Base-by-base conservation (phyloP, 352 stramenopile species). In the Pythium myriotylum region DNA sequence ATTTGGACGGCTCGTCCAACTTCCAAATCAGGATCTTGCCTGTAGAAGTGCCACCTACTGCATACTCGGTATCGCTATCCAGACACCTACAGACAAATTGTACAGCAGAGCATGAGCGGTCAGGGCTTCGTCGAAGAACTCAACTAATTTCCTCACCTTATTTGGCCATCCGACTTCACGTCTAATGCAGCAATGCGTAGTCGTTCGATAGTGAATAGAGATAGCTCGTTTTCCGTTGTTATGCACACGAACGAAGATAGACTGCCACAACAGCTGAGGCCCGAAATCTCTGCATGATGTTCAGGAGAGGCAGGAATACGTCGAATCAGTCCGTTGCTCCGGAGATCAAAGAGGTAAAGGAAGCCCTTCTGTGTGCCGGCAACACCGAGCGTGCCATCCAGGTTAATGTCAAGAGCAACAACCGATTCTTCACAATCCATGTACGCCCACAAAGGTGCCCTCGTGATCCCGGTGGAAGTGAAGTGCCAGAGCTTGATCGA, bases 1-100 rank as follows among this genome's bases (percentile, higher is more conserved):
- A 70, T 0, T 73, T 72, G n/a, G 60, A 73, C n/a, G 77, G 67
- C 32, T 91, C 83, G 62, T 91, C 80, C 5, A 95, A 72, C 53
- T 91, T 91, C 86, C 86, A 95, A 63, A 93, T 86, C 35, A 92
- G 62, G 14, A 93, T 53, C 50, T 89, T 89, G 57, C 86, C 86
- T 1, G 77, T 90, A 9, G 83, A 81, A 10, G 82, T 89, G 3
- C 86, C 86, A 27, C 79, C 86, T 4, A 93, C 73, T 4, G 84
- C 86, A 43, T 85, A 93, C 57, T 90, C 81, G 35, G 81, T 77
- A 39, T 95, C 86, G 54, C 81, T 92, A 22, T 88, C 84, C 37
- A 95, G 82, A 54, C 82, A 93, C 35, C 84, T 91, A 49, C 5
- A 47, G 26, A 32, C 24, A 27, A 51, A 35, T n/a, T n/a, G n/a